Evolutionary conservation across 345 rosid genomes (phyloP).

Genomic region (Arabis alpina): DNA sequence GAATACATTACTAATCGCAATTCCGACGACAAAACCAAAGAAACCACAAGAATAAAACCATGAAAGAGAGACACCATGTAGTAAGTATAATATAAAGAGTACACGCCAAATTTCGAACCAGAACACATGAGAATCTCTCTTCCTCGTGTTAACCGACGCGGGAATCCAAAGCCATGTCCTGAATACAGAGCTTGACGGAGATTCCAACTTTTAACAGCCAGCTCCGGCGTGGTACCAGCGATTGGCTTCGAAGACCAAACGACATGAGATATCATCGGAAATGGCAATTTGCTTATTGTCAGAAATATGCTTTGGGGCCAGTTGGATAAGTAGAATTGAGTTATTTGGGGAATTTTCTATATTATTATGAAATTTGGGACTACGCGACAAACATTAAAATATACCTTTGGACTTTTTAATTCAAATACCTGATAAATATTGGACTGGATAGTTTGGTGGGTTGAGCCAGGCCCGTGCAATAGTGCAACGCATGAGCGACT

Average conservation of each 20-base stretch:
- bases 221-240: slow-evolving; percentile 18
- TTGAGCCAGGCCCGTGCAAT: slow-evolving; percentile 31
- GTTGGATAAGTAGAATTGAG: too few species aligned
- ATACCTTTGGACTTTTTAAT: too few species aligned
- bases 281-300: not conserved
- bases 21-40: not conserved
- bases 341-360: too few species aligned
- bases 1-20: not conserved
- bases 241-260: slow-evolving; percentile 30
- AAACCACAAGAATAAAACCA: not conserved
- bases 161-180: not conserved
- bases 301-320: not conserved
- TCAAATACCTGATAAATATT: too few species aligned
- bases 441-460: not conserved
- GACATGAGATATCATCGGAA: slow-evolving; percentile 48
- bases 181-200: not conserved
- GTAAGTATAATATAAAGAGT: not conserved
- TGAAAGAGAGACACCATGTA: not conserved
- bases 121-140: slow-evolving; percentile 32
- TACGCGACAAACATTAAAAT: too few species aligned
- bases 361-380: too few species aligned
- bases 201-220: not conserved
- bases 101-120: slow-evolving; percentile 11
- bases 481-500: slow-evolving; percentile 38
- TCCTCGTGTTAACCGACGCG: slow-evolving; percentile 7